phyloP scores from a whole-genome alignment of 2,329 filamentous ascomycete genomes.

The Botrytis pseudocinerea region DNA sequence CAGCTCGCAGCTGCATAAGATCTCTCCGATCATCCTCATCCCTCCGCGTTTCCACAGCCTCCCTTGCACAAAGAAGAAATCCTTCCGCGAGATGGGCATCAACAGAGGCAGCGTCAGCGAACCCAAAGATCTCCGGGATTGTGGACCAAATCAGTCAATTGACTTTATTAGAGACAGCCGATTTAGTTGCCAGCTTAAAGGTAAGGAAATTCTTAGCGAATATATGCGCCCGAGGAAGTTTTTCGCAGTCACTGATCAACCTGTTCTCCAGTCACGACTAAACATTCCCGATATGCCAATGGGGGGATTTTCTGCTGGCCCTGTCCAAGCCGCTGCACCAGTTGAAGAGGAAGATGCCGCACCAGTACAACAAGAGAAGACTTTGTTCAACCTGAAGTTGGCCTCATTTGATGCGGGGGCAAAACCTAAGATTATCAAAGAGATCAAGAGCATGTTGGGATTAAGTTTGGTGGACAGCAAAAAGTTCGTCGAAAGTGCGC shows the following conservation, averaged over 20 bases:
- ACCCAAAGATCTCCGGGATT: constrained; percentile 91
- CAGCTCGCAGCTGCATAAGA: constrained; percentile 64
- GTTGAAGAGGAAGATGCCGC: constrained; percentile 84
- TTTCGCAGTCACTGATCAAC: constrained; percentile 28
- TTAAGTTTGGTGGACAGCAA: constrained; percentile 98
- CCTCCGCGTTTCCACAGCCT: constrained; percentile 49
- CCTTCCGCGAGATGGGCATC: constrained; percentile 76
- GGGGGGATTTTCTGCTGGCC: constrained; percentile 77
- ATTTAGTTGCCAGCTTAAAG: constrained; percentile 93
- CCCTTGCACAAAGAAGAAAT: constrained; percentile 50
- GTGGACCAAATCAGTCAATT: constrained; percentile 99
- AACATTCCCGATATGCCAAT: constrained; percentile 98
- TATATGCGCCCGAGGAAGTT: neutral
- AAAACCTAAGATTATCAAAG: constrained; percentile 99
- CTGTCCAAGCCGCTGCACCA: constrained; percentile 59
- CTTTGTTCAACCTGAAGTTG: constrained; percentile 94
- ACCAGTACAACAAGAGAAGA: constrained; percentile 89
- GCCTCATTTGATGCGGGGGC: constrained; percentile 81
- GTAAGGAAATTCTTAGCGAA: constrained; percentile 51
- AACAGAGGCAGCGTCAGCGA: constrained; percentile 68
- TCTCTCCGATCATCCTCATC: constrained; percentile 55
- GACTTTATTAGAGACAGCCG: constrained; percentile 95
- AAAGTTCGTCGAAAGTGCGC: constrained; percentile 98
- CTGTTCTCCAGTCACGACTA: constrained; percentile 68
- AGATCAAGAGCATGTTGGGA: constrained; percentile 94